These are phyloP conservation scores for Hypoxylon sp. DNA, from an alignment of 2,329 filamentous ascomycete species.

Conservation along the genomic window DNA sequence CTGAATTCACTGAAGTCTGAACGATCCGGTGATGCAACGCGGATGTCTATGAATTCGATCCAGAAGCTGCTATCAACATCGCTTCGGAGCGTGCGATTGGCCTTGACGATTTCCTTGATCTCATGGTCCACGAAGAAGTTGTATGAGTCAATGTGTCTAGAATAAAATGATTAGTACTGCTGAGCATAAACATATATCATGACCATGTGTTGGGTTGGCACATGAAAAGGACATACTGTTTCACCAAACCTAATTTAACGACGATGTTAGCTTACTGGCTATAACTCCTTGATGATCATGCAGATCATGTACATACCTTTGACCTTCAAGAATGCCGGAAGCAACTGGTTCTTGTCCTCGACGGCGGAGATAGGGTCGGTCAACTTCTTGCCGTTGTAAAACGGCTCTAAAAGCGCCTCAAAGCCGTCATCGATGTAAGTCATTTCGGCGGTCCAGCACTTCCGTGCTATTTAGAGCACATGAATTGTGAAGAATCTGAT, in stretches of 20 bases:
- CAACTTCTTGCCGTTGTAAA: constrained; percentile 77
- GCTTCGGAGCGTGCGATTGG: constrained; percentile 89
- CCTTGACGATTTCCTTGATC: constrained; percentile 95
- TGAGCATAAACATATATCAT: constrained; percentile 2
- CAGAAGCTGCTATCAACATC: constrained; percentile 95
- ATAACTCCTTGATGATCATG: constrained; percentile 23
- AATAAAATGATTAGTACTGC: constrained; percentile 33
- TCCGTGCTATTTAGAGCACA: constrained; percentile 14
- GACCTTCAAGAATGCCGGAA: constrained; percentile 98
- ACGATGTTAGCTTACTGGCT: constrained; percentile 47
- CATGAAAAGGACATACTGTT: constrained; percentile 72
- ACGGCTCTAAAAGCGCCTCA: constrained; percentile 76
- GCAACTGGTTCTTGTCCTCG: constrained; percentile 95
- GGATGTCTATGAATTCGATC: constrained; percentile 93
- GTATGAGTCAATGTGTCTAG: constrained; percentile 92
- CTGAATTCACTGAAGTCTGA: constrained; percentile 80
- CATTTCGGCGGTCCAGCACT: constrained; percentile 59
- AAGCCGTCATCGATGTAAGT: constrained; percentile 73
- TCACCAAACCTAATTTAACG: constrained; percentile 75
- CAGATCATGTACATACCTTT: constrained; percentile 71
- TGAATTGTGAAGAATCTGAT: constrained; percentile 13
- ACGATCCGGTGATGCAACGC: constrained; percentile 85
- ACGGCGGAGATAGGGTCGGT: constrained; percentile 75
- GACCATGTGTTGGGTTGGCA: not conserved
- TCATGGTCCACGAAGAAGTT: constrained; percentile 98